Percentiles rank a stretch among this genome's conserved stretches.
phyloP scores from a whole-genome alignment of 768 basidiomycete genomes.

The Dioszegia hungarica region DNA sequence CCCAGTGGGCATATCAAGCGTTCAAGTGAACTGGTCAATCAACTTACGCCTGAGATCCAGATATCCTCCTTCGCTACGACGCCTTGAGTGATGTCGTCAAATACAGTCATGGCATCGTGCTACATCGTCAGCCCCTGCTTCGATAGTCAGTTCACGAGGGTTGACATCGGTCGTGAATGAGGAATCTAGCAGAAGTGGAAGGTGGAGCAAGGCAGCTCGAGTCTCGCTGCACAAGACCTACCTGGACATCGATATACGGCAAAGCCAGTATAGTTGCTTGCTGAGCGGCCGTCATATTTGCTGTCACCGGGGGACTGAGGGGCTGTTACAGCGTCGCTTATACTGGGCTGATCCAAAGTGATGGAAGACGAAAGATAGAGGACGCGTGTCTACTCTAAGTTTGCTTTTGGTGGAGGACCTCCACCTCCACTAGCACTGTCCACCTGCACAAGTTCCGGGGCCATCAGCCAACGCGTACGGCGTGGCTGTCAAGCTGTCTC shows the following conservation, averaged over 20 bases:
- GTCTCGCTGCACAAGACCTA: conserved; percentile 11
- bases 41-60: conserved; percentile 64
- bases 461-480: no score
- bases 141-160: not conserved
- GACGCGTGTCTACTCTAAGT: not conserved
- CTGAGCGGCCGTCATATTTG: not conserved
- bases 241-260: conserved; percentile 47
- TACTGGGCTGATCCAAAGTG: no score
- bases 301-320: no score
- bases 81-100: conserved; percentile 62
- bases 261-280: conserved; percentile 12
- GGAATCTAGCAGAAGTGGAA: no score
- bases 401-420: not conserved
- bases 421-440: conserved; percentile 5
- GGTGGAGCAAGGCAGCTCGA: no score
- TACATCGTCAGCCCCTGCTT: conserved; percentile 29
- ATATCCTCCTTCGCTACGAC: conserved; percentile 59
- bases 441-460: not conserved
- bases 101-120: conserved; percentile 58
- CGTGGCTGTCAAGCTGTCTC: no score
- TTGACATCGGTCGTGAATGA: no score
- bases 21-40: not conserved
- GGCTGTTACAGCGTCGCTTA: not conserved
- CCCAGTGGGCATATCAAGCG: not conserved
- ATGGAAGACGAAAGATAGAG: no score